These are phyloP conservation scores for Hericium alpestre DNA, from an alignment of 768 basidiomycete species.

Conservation along the genomic window DNA sequence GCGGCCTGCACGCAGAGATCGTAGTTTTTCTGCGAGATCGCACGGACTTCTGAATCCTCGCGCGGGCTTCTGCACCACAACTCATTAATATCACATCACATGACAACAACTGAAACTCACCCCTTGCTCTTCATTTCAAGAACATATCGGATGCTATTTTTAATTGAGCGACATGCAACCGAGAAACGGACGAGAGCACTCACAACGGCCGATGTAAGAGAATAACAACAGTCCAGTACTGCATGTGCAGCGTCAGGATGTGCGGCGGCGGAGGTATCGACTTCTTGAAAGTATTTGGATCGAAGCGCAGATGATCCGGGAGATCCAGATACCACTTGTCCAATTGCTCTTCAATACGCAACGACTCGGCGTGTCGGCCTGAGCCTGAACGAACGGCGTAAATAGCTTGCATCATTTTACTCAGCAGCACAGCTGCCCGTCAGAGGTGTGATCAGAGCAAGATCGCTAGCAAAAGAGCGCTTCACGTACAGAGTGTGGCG, in stretches of 20 bases:
- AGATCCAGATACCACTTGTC: slow-evolving; percentile 71
- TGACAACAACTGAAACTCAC: slow-evolving; percentile 10
- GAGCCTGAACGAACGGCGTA: slow-evolving; percentile 52
- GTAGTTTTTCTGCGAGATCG: slow-evolving; percentile 50
- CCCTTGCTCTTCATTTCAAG: slow-evolving; percentile 8
- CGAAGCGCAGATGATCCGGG: slow-evolving; percentile 56
- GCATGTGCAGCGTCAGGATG: slow-evolving; percentile 69
- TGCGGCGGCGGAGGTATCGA: slow-evolving; percentile 47
- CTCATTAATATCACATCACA: neutral
- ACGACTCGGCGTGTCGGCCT: slow-evolving; percentile 48
- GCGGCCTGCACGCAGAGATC: slow-evolving; percentile 69
- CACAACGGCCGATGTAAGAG: slow-evolving; percentile 74
- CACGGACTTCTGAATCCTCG: slow-evolving; percentile 45
- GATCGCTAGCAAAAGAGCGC: neutral
- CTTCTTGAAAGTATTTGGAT: slow-evolving; percentile 24
- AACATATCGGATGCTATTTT: slow-evolving; percentile 22
- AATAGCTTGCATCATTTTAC: slow-evolving; percentile 57
- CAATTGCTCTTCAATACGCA: slow-evolving; percentile 47
- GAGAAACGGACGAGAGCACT: slow-evolving; percentile 20
- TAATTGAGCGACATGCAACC: neutral
- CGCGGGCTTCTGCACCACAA: slow-evolving; percentile 15
- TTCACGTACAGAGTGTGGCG: slow-evolving; percentile 53
- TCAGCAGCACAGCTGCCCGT: slow-evolving; percentile 52
- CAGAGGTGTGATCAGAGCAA: slow-evolving; percentile 2
- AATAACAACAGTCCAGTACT: slow-evolving; percentile 74